Conservation (phyloP, 148 eudicot species). For the Simmondsia chinensis region DNA sequence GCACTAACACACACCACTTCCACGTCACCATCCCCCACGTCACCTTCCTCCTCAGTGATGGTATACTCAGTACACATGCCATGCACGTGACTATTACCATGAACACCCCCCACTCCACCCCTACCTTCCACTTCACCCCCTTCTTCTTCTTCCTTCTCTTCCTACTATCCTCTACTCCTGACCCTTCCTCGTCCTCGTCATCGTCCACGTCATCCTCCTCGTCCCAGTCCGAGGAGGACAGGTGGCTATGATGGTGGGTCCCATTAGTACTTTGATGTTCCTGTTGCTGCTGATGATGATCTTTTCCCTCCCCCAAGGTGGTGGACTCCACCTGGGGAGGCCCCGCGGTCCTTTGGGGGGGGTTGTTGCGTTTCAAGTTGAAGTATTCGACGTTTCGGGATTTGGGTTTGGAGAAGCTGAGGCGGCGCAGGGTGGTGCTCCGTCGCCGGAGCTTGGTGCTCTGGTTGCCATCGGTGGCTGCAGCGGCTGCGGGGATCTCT, state of each 20-base stretch:
- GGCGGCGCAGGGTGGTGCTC: conserved; percentile 30
- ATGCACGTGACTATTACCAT: conserved; percentile 22
- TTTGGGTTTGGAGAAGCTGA: conserved; percentile 52
- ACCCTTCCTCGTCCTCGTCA: conserved; percentile 4
- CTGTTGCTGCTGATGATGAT: no score
- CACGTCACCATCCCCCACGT: conserved; percentile 37
- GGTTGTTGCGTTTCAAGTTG: no score
- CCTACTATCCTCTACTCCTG: background rate
- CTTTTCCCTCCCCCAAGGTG: no score
- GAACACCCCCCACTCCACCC: conserved; percentile 44
- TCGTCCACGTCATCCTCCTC: conserved; percentile 12
- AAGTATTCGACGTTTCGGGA: conserved; percentile 39
- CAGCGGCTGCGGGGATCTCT: no score
- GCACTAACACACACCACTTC: conserved; percentile 63
- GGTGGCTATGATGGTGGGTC: no score
- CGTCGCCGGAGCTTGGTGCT: conserved; percentile 3
- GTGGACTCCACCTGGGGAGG: no score
- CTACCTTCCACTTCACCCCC: conserved; percentile 16
- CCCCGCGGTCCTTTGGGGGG: conserved; percentile 2
- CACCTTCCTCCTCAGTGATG: conserved; percentile 4
- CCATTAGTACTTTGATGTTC: no score
- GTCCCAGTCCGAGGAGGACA: background rate
- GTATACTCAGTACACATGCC: conserved; percentile 24
- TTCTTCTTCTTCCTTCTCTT: conserved; percentile 17
- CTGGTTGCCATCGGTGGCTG: no score